Conservation (phyloP, 2,329 filamentous ascomycete genomes). For the Claviceps monticola region DNA sequence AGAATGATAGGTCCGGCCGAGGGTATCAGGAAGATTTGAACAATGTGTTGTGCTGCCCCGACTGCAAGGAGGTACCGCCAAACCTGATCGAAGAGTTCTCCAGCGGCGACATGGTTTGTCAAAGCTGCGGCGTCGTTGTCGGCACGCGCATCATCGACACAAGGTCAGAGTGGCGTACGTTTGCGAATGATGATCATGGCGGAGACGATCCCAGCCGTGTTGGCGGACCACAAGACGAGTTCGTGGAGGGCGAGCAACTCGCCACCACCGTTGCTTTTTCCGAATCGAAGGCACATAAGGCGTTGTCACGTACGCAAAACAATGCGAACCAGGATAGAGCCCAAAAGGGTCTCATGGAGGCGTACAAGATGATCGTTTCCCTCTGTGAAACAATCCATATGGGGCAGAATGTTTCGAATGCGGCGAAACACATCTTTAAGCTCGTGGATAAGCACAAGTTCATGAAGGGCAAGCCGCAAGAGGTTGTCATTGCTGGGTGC, state of each 20-base stretch:
- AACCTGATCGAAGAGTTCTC: constrained; percentile 89
- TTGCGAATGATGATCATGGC: constrained; percentile 94
- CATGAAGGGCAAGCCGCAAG: constrained; percentile 90
- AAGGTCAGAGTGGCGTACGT: constrained; percentile 95
- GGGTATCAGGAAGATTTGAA: constrained; percentile 64
- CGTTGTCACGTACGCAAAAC: constrained; percentile 73
- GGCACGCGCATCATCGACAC: constrained; percentile 88
- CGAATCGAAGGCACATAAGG: constrained; percentile 56
- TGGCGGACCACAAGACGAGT: constrained; percentile 79
- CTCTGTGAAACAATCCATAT: constrained; percentile 78
- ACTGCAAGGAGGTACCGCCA: constrained; percentile 85
- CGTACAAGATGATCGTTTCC: constrained; percentile 79
- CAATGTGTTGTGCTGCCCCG: constrained; percentile 70
- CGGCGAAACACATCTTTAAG: constrained; percentile 92
- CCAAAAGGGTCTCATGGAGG: constrained; percentile 67
- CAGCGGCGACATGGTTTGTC: constrained; percentile 84
- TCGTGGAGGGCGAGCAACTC: constrained; percentile 81
- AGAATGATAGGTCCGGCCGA: constrained; percentile 17
- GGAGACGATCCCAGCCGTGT: constrained; percentile 97
- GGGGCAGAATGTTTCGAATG: constrained; percentile 68
- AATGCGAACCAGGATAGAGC: constrained; percentile 74
- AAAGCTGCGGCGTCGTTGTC: constrained; percentile 79
- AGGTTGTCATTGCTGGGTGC: constrained; percentile 87
- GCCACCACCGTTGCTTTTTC: constrained; percentile 79
- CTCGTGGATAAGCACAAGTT: constrained; percentile 82